A percentile compares a stretch with the other conserved stretches of the same genome.
These are phyloP conservation scores for Choiromyces venosus DNA, from an alignment of 495 filamentous ascomycete genomes.

Conservation along the genomic window DNA sequence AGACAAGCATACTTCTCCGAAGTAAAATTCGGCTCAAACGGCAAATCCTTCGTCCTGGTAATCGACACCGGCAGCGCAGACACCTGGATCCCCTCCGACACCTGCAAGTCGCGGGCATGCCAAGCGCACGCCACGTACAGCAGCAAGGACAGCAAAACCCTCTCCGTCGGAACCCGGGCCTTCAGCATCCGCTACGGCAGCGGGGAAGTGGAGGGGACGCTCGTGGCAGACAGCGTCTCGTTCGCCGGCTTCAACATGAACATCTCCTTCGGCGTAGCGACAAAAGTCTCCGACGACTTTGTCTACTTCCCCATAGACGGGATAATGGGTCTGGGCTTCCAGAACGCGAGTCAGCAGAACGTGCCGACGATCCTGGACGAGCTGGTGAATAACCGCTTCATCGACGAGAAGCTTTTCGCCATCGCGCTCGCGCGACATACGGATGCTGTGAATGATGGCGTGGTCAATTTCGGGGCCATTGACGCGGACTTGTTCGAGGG, in stretches of 20 bases:
- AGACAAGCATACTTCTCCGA: conserved; percentile 62
- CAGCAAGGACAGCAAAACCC: conserved; percentile 53
- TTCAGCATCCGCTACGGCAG: conserved; percentile 67
- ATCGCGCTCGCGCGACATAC: conserved; percentile 59
- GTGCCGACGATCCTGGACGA: conserved; percentile 60
- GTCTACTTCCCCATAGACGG: conserved; percentile 73
- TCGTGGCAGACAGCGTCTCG: conserved; percentile 58
- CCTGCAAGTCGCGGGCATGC: conserved; percentile 60
- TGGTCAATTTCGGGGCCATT: conserved; percentile 67
- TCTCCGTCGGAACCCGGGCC: conserved; percentile 46
- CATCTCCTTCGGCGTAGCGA: conserved; percentile 64
- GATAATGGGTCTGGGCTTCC: conserved; percentile 70
- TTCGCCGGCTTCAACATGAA: conserved; percentile 59
- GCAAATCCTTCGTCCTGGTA: conserved; percentile 63
- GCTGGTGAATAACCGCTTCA: conserved; percentile 52
- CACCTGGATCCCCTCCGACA: conserved; percentile 69
- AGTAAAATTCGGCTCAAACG: conserved; percentile 60
- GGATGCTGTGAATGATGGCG: conserved; percentile 63
- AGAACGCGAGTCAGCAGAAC: conserved; percentile 44
- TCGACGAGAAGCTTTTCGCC: conserved; percentile 62
- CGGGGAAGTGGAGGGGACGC: conserved; percentile 58
- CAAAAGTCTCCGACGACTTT: conserved; percentile 63
- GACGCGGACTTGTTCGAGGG: conserved; percentile 62
- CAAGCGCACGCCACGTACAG: conserved; percentile 62
- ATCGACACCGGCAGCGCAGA: conserved; percentile 73